Evolutionary conservation across 1,284 basidiomycete genomes (phyloP), one percentile per base, ranked within the genome.

Genomic region (Sphaerobolus stellatus): DNA sequence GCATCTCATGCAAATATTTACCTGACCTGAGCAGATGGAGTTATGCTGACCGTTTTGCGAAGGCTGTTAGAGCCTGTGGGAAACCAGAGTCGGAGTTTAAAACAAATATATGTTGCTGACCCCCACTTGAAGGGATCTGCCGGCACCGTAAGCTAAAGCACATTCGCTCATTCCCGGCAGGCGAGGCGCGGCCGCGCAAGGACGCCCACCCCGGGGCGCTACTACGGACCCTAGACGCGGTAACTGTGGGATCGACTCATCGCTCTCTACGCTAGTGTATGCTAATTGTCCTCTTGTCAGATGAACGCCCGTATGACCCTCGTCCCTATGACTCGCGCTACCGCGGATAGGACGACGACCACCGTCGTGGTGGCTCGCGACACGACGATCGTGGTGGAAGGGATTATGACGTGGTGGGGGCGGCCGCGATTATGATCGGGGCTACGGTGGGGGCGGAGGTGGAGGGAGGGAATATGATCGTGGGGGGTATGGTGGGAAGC

Each of bases 191-290:
- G 89, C 56, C 89, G 95, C 62, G 94, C 94, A 20, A 83, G 95
- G 59, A 98, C 94, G 5, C 95, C 95, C 3, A 98, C 95, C 11
- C 95, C 95, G 14, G 95, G 95, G 46, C 78, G 89, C 56, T 98
- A 98, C 81, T 92, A 91, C 62, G 93, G 94, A 0, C 92, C 93
- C 92, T 52, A 94, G 94, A 73, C 81, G 87, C 45, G 75, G 78
- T 53, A 86, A 88, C 56, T 69, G 82, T 83, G 62, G 40, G 74
- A 44, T 30, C n/a, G 20, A 20, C 46, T 33, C 34, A 36, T 30
- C 16, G n/a, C 14, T 3, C 5, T 40, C 29, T 30, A n/a, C n/a
- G 29, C 9, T 29, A 22, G 5, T 55, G 30, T 49, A 43, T 24
- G 27, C 14, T 28, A 20, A 11, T n/a, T 22, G n/a, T 44, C 25